Base-by-base conservation (phyloP, 352 stramenopile genomes). In the Phytopythium boreale region DNA sequence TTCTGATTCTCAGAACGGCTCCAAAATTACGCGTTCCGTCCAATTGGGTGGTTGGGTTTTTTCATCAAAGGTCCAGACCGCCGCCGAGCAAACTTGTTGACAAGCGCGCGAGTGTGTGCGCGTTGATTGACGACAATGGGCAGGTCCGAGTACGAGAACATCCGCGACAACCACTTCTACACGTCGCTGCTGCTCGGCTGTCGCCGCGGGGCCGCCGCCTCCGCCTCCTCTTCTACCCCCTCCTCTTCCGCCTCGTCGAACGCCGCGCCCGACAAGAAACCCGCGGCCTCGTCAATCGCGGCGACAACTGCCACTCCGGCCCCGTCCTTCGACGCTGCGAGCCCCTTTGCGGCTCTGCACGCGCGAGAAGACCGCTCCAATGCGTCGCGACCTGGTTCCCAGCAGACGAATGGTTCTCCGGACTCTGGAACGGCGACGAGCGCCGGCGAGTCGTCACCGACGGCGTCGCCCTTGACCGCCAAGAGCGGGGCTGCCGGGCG, bases 91-190 rank as follows among this genome's bases (percentile, higher is more conserved):
- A n/a, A n/a, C n/a, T n/a, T n/a, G n/a, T n/a, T n/a, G n/a, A n/a
- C n/a, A n/a, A n/a, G n/a, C n/a, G n/a, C n/a, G n/a, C n/a, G n/a
- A n/a, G n/a, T n/a, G n/a, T n/a, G n/a, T n/a, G n/a, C n/a, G n/a
- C n/a, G n/a, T 39, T 39, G 34, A 39, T 39, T 34, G 29, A 7
- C n/a, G 34, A 14, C 34, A 29, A 57, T 39, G 50, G 50, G 17
- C 52, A 24, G 34, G 7, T 41, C 31, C 31, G 53, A 59, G 31
- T 26, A 29, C 39, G 70, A 76, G 39, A 56, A 58, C 20, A 74
- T 76, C 47, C 63, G 70, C 17, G 63, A 69, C 57, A 60, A 74
- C 57, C 53, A 61, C 46, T 76, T 71, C 67, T 76, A 76, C 56
- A 62, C 56, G 44, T 71, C 70, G 51, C 52, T 74, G 63, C 44